phyloP scores from a whole-genome alignment of 2,329 filamentous ascomycete species.

The Saccharata proteae region DNA sequence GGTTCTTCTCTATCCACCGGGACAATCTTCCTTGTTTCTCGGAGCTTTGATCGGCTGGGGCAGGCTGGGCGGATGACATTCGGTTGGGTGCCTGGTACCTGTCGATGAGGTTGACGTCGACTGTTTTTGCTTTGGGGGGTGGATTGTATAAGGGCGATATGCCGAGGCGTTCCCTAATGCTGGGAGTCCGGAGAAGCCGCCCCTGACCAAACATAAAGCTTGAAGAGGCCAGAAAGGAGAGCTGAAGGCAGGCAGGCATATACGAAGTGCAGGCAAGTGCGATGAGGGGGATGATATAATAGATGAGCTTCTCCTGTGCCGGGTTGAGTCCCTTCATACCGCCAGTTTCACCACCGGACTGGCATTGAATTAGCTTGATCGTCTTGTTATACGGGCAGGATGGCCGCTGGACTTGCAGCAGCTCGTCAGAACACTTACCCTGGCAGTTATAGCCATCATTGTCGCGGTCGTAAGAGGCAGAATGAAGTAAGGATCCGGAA shows the following conservation, averaged over 20 bases:
- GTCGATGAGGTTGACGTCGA: constrained; percentile 3
- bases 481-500: constrained; percentile 64
- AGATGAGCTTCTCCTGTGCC: constrained; percentile 28
- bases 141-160: constrained; percentile 21
- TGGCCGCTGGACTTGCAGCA: no score
- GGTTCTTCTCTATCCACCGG: constrained; percentile 1
- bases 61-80: not conserved
- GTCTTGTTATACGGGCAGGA: not conserved
- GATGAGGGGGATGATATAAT: constrained; percentile 40
- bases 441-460: constrained; percentile 46
- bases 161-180: constrained; percentile 25
- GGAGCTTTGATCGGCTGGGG: not conserved
- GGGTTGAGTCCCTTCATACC: constrained; percentile 15
- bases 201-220: constrained; percentile 28
- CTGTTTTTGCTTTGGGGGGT: constrained; percentile 10
- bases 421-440: constrained; percentile 35
- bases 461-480: constrained; percentile 52
- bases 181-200: constrained; percentile 23
- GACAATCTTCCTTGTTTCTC: constrained; percentile 1
- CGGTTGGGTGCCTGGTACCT: constrained; percentile 5
- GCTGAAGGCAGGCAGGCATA: constrained; percentile 46
- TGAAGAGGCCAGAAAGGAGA: constrained; percentile 46
- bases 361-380: constrained; percentile 5
- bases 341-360: constrained; percentile 40
- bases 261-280: constrained; percentile 42